These are phyloP conservation scores for Microbotryum silenes-acaulis DNA, from an alignment of 1,284 basidiomycete species.

Conservation along the genomic window DNA sequence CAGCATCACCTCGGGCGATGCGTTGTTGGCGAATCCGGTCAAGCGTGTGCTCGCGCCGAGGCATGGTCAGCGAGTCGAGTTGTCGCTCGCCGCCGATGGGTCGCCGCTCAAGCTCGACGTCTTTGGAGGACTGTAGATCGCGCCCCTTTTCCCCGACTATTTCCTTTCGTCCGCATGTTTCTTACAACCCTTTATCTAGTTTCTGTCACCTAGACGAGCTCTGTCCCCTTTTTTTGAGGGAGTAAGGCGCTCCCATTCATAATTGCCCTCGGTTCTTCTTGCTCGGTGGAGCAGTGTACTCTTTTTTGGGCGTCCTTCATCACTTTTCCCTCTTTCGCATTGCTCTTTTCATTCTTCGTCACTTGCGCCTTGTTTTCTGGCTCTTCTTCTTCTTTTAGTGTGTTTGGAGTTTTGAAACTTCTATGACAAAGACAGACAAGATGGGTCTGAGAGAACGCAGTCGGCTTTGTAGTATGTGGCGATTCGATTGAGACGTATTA, in stretches of 20 bases:
- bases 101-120: slow-evolving; percentile 30
- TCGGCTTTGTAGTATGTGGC: no score
- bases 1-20: slow-evolving; percentile 69
- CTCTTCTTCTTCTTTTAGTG: background rate
- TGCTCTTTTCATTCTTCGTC: background rate
- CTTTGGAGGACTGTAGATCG: slow-evolving; percentile 24
- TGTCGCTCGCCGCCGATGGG: slow-evolving; percentile 47
- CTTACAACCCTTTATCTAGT: background rate
- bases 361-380: background rate
- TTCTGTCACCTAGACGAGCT: background rate
- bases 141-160: background rate
- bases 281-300: no score
- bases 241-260: no score
- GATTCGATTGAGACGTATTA: no score
- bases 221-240: background rate
- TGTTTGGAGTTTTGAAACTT: background rate
- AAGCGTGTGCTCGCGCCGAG: slow-evolving; percentile 80
- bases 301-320: no score
- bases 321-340: background rate
- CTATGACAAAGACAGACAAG: no score
- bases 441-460: no score
- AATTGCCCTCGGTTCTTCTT: no score
- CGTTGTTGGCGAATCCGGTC: slow-evolving; percentile 83
- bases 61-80: slow-evolving; percentile 62
- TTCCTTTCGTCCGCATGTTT: background rate